Evolutionary conservation across 1,139 yeast species (phyloP).

Genomic region (Kazachstania sp.): DNA sequence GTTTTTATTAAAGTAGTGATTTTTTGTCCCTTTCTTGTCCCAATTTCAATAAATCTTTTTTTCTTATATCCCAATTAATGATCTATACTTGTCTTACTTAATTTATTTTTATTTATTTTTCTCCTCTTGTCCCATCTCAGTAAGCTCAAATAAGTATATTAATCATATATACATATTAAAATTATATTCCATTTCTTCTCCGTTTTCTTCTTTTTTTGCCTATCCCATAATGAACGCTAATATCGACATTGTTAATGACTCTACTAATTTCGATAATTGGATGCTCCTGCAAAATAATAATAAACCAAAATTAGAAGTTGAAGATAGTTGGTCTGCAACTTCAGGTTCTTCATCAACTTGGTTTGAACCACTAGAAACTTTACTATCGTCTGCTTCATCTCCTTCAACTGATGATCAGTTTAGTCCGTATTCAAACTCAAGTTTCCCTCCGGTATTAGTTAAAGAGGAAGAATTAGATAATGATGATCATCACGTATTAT

Average conservation of each 20-base stretch:
- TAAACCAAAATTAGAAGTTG: constrained; percentile 9
- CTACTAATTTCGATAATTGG: constrained; percentile 6
- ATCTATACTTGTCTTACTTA: background rate
- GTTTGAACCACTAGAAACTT: constrained; percentile 24
- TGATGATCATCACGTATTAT: background rate
- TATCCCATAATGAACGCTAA: background rate
- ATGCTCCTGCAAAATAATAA: constrained; percentile 3
- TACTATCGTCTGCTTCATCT: constrained; percentile 24
- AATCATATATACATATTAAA: background rate
- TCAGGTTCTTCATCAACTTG: constrained; percentile 13
- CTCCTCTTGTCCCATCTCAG: background rate
- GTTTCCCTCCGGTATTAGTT: constrained; percentile 4
- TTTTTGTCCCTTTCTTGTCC: background rate
- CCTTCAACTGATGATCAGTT: constrained; percentile 11
- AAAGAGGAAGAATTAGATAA: constrained; percentile 1
- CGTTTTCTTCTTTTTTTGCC: background rate
- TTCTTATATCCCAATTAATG: background rate
- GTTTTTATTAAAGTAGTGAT: background rate
- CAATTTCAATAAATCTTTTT: background rate
- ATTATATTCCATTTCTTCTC: background rate
- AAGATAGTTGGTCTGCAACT: background rate
- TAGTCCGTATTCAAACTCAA: background rate
- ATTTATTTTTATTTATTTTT: background rate
- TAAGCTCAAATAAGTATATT: background rate
- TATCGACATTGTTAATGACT: background rate